Percentiles rank a stretch among this genome's conserved stretches.
These are phyloP conservation scores for Paramecium caudatum DNA, from an alignment of 73 alveolate genomes.

Conservation along the genomic window DNA sequence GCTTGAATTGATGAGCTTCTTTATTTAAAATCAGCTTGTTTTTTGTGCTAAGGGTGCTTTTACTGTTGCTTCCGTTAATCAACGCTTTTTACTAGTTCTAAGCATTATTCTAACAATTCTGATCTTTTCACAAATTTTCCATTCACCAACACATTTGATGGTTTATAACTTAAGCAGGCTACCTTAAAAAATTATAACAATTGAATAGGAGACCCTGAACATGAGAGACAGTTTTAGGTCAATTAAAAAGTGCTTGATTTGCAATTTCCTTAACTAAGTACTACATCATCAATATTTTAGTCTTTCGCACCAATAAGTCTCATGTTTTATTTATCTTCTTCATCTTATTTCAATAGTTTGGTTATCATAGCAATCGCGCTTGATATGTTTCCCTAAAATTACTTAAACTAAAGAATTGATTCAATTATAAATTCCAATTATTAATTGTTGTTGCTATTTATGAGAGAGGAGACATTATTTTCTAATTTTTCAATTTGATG, in stretches of 20 bases:
- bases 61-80: not conserved
- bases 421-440: not conserved
- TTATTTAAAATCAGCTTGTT: not conserved
- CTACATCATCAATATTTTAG: no score
- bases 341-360: no score
- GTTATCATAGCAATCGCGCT: not conserved
- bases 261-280: no score
- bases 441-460: not conserved
- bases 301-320: no score
- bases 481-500: no score
- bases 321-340: no score
- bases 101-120: not conserved
- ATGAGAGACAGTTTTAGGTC: no score
- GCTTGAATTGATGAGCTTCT: no score
- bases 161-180: conserved; percentile 16
- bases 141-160: not conserved
- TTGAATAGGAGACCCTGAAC: not conserved
- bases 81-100: not conserved
- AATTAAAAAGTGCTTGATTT: no score
- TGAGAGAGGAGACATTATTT: no score
- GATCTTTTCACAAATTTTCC: not conserved
- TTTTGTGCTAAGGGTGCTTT: not conserved
- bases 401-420: not conserved
- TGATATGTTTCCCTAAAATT: not conserved
- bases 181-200: not conserved